phyloP scores from a whole-genome alignment of 495 filamentous ascomycete species.

The Podospora pseudoanserina region DNA sequence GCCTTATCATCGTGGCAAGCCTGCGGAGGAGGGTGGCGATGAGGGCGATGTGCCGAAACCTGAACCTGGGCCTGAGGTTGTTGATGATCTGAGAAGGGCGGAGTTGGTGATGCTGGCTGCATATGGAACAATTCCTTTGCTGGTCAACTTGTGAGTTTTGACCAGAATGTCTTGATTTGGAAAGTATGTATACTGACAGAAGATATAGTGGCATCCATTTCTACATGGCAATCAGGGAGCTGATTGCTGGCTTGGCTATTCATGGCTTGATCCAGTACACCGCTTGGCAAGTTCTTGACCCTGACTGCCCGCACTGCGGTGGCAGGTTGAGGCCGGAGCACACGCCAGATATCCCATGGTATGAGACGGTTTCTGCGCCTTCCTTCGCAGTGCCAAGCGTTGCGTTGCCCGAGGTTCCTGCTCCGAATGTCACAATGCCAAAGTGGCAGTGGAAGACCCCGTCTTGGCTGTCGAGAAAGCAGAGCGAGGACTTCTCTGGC shows the following conservation, averaged over 20 bases:
- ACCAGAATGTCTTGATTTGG: background rate
- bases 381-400: conserved; percentile 6
- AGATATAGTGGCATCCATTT: conserved; percentile 35
- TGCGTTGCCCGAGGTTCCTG: conserved; percentile 10
- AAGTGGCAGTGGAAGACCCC: conserved; percentile 29
- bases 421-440: conserved; percentile 15
- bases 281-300: conserved; percentile 36
- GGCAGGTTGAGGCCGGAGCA: conserved; percentile 33
- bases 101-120: conserved; percentile 40
- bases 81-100: background rate
- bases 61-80: background rate
- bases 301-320: conserved; percentile 42
- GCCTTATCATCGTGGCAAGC: background rate
- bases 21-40: background rate
- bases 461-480: conserved; percentile 25
- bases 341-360: conserved; percentile 36
- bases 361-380: conserved; percentile 27
- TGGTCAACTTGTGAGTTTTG: conserved; percentile 39
- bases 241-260: conserved; percentile 39
- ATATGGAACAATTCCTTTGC: conserved; percentile 39
- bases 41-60: background rate
- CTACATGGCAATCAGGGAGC: conserved; percentile 36
- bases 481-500: background rate
- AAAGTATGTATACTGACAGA: background rate
- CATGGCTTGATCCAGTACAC: conserved; percentile 33